Evolutionary conservation across 495 filamentous ascomycete species (phyloP).

Genomic region (Oleoguttula mirabilis): DNA sequence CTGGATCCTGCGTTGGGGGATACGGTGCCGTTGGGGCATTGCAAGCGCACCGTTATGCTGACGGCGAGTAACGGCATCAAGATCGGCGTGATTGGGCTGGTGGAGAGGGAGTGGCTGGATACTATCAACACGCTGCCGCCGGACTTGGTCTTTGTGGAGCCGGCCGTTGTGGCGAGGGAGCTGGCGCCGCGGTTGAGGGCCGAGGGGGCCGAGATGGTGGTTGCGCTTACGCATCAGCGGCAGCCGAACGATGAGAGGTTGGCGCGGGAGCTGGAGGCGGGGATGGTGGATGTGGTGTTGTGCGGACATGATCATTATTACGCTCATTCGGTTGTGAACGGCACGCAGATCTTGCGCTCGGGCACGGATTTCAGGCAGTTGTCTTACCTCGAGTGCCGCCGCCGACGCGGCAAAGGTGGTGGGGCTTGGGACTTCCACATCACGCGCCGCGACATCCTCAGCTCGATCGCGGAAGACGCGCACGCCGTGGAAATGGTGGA

Average conservation of each 20-base stretch:
- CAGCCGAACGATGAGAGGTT: conserved; percentile 70
- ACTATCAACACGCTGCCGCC: conserved; percentile 80
- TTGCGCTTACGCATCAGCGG: conserved; percentile 73
- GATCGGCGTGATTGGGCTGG: conserved; percentile 72
- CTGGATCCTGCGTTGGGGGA: conserved; percentile 66
- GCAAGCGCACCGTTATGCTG: conserved; percentile 56
- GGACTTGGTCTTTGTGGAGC: conserved; percentile 66
- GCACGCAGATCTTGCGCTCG: conserved; percentile 66
- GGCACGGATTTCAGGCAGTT: conserved; percentile 85
- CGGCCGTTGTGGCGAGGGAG: conserved; percentile 54
- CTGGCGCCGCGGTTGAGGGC: conserved; percentile 57
- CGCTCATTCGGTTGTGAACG: conserved; percentile 59
- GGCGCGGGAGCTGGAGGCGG: conserved; percentile 51
- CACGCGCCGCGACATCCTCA: conserved; percentile 55
- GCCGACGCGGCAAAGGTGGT: conserved; percentile 30
- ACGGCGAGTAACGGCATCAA: conserved; percentile 73
- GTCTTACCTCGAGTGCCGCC: conserved; percentile 63
- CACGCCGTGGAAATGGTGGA: conserved; percentile 46
- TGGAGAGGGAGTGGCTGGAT: conserved; percentile 68
- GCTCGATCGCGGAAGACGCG: conserved; percentile 49
- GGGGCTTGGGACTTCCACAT: conserved; percentile 66
- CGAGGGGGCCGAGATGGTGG: conserved; percentile 66
- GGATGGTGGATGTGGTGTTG: conserved; percentile 68
- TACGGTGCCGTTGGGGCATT: conserved; percentile 54
- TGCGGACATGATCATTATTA: conserved; percentile 91